Evolutionary conservation across 2,329 filamentous ascomycete genomes (phyloP).

Genomic region (Sporothrix luriei): DNA sequence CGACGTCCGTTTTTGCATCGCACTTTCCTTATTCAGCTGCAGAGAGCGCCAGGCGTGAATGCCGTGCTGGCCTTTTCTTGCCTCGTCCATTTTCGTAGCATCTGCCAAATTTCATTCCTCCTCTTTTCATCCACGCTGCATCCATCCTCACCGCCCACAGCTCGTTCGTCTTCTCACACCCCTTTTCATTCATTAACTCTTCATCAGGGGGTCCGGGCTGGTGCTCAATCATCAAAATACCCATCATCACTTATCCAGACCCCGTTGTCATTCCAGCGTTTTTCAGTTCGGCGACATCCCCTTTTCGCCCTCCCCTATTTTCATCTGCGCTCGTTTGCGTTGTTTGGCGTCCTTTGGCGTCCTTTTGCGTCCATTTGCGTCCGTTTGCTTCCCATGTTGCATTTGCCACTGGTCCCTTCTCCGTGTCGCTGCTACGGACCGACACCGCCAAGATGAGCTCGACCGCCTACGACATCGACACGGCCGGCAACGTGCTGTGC

Average conservation of each 20-base stretch:
- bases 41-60: neutral
- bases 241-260: neutral
- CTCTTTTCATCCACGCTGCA: neutral
- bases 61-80: conserved; percentile 3
- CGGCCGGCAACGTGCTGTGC: conserved; percentile 45
- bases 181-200: conserved; percentile 18
- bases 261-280: neutral
- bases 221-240: neutral
- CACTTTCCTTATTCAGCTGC: conserved; percentile 21
- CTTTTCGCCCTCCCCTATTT: neutral
- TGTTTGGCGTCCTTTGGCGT: neutral
- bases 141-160: neutral
- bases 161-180: neutral
- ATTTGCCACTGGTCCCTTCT: neutral
- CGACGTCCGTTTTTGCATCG: conserved; percentile 17
- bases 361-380: neutral
- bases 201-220: conserved; percentile 13
- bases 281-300: neutral
- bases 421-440: conserved; percentile 12
- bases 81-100: neutral
- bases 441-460: conserved; percentile 39
- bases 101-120: neutral
- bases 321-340: neutral
- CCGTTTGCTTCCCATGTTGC: conserved; percentile 1
- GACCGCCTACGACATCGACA: conserved; percentile 45